Base-by-base conservation (phyloP, 2,329 filamentous ascomycete genomes). In the Fusarium buxicola region DNA sequence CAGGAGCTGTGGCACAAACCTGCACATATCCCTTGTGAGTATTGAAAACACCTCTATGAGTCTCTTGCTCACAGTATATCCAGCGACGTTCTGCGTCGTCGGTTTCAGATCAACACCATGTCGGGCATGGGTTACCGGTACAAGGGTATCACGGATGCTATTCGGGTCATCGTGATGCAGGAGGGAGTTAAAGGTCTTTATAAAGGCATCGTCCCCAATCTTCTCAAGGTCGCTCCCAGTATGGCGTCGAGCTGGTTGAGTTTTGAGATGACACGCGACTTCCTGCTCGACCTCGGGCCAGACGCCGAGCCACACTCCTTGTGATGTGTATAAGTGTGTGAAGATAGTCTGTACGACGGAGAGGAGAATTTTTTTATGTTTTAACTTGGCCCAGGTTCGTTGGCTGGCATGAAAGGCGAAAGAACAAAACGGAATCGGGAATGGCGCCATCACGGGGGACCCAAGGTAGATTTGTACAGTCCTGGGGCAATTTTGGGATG, bases 61-160 rank as follows among this genome's bases (percentile, higher is more conserved):
- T 58, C 73, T 27, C 47, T 12, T 9, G 15, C 6, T 43, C 11
- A 63, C 46, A 15, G 11, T 4, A 18, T 15, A 34, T 40, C 12
- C 8, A 95, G 92, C 74, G 94, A 97, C 74, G 94, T 99, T 3
- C 83, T 99, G 51, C 91, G 95, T 28, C 89, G 95, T 58, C 87
- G 95, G 46, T 99, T 99, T 76, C 95, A 99, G 75, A 95, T 99
- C 80, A 99, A 99, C 78, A 97, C 95, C 50, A 99, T 99, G 95
- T 92, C 91, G 43, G 95, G 95, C 47, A 94, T 99, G 89, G 95
- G 95, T 46, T 98, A 97, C 78, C 88, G 94, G 75, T 99, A 99
- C 81, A 93, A 91, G 72, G 90, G 89, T 7, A 89, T 99, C 38
- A 83, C 87, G 61, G 92, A 97, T 73, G 95, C 95, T 4, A 81